These are phyloP conservation scores for Monosporozyma servazzii DNA, from an alignment of 805 yeast species.

Conservation along the genomic window DNA sequence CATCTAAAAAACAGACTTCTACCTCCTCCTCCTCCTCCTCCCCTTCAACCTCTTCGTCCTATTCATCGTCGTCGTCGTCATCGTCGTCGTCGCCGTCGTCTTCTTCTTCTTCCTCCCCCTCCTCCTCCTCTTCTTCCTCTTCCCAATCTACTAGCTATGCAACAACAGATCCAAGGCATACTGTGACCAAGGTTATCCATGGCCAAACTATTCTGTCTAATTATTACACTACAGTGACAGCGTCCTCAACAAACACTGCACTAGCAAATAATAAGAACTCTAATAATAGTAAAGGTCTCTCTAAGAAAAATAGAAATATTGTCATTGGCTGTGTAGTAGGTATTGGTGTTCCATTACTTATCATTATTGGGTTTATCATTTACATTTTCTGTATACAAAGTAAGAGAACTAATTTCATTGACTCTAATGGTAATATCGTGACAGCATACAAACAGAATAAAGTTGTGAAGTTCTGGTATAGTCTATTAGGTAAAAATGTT, in stretches of 20 bases:
- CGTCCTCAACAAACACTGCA: constrained; percentile 19
- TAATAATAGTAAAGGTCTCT: constrained; percentile 31
- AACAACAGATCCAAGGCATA: constrained; percentile 8
- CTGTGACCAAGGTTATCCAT: constrained; percentile 20
- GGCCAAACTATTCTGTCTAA: constrained; percentile 27
- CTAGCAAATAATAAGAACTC: constrained; percentile 19
- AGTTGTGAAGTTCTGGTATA: constrained; percentile 16
- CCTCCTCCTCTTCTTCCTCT: constrained; percentile 6
- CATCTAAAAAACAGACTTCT: neutral
- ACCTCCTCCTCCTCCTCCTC: neutral
- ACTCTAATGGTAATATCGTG: constrained; percentile 27
- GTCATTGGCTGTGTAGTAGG: constrained; percentile 64
- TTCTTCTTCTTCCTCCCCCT: constrained; percentile 3
- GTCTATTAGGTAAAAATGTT: constrained; percentile 16
- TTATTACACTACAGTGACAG: constrained; percentile 24
- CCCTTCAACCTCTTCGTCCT: constrained; percentile 1
- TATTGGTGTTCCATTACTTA: constrained; percentile 50
- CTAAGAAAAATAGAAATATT: constrained; percentile 39
- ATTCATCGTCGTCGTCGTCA: constrained; percentile 2
- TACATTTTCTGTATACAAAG: constrained; percentile 19
- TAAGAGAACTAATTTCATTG: constrained; percentile 22
- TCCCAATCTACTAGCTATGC: constrained; percentile 1
- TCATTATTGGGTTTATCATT: constrained; percentile 11
- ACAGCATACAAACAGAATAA: constrained; percentile 20
- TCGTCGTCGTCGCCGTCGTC: constrained; percentile 5